phyloP scores from a whole-genome alignment of 2,329 filamentous ascomycete genomes.

The Calonectria pseudoturangicola region DNA sequence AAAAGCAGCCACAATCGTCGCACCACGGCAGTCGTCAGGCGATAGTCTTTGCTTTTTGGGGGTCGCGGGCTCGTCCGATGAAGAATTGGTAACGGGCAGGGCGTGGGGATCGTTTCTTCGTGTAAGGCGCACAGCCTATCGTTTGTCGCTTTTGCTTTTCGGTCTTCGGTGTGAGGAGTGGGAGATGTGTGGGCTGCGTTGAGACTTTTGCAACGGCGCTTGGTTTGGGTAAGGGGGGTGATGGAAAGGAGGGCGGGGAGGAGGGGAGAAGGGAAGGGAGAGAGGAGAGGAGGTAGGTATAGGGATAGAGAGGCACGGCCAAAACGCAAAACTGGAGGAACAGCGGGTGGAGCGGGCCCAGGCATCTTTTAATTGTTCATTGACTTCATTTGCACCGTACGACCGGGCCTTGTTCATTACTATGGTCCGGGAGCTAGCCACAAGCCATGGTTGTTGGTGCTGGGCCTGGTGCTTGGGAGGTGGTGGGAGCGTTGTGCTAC shows the following conservation, averaged over 20 bases:
- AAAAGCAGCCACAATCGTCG: constrained; percentile 51
- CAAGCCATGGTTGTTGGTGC: constrained; percentile 49
- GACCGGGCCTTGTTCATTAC: constrained; percentile 51
- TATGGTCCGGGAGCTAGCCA: constrained; percentile 40
- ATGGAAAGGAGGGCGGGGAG: constrained; percentile 30
- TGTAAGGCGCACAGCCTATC: constrained; percentile 30
- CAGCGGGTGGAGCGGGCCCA: constrained; percentile 48
- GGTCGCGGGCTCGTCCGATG: constrained; percentile 46
- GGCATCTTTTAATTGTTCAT: constrained; percentile 52
- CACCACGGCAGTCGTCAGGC: constrained; percentile 48
- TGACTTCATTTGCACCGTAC: constrained; percentile 55
- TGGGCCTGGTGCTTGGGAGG: constrained; percentile 45
- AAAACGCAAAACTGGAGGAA: constrained; percentile 41
- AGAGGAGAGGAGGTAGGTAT: constrained; percentile 29
- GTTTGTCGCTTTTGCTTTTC: constrained; percentile 38
- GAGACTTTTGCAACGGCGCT: constrained; percentile 34
- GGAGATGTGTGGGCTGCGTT: constrained; percentile 34
- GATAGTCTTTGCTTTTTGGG: constrained; percentile 52
- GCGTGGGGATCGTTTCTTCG: constrained; percentile 20
- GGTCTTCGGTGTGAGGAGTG: constrained; percentile 26
- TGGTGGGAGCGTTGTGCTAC: constrained; percentile 47
- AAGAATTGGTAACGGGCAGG: constrained; percentile 43
- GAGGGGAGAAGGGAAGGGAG: constrained; percentile 23
- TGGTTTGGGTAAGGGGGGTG: constrained; percentile 26
- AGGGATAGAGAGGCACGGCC: constrained; percentile 35